A percentile compares a stretch with the other conserved stretches of the same genome.
Evolutionary conservation across 2,329 filamentous ascomycete genomes (phyloP).

Genomic region (Colletotrichum coccodes): DNA sequence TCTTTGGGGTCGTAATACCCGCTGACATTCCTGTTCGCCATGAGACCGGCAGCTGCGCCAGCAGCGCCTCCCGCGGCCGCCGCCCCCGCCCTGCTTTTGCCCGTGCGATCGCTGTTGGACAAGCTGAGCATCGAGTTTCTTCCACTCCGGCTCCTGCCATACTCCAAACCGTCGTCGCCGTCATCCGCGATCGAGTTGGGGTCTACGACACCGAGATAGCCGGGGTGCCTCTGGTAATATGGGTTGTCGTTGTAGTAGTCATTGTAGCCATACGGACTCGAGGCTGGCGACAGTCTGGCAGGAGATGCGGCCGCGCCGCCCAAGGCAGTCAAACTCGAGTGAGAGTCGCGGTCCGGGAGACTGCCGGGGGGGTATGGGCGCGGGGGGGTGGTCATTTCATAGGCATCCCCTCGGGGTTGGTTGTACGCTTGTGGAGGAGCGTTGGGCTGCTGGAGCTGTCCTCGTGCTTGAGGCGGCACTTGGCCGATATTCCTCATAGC

Average conservation of each 20-base stretch:
- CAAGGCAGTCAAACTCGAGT: conserved; percentile 53
- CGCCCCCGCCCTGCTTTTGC: conserved; percentile 24
- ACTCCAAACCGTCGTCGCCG: conserved; percentile 83
- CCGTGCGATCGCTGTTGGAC: conserved; percentile 52
- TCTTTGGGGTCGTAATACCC: conserved; percentile 68
- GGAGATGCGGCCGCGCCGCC: conserved; percentile 45
- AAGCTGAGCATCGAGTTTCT: conserved; percentile 71
- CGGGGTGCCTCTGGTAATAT: conserved; percentile 66
- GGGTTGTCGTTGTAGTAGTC: conserved; percentile 71
- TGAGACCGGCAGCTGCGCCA: conserved; percentile 55
- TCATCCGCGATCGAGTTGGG: conserved; percentile 87
- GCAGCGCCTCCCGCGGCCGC: conserved; percentile 50
- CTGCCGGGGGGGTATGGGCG: conserved; percentile 13
- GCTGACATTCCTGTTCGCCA: conserved; percentile 45
- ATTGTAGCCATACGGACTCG: conserved; percentile 58
- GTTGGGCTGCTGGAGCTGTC: conserved; percentile 37
- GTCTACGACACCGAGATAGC: conserved; percentile 71
- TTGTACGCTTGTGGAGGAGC: conserved; percentile 33
- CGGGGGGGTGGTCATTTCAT: conserved; percentile 34
- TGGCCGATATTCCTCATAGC: conserved; percentile 59
- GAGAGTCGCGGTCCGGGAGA: conserved; percentile 50
- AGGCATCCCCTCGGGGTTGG: conserved; percentile 35
- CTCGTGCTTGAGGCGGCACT: conserved; percentile 36
- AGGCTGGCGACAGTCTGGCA: conserved; percentile 54
- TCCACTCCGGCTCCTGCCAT: conserved; percentile 50